These are phyloP conservation scores for Pseudocercospora crystallina DNA, from an alignment of 2,329 filamentous ascomycete genomes.

Conservation along the genomic window DNA sequence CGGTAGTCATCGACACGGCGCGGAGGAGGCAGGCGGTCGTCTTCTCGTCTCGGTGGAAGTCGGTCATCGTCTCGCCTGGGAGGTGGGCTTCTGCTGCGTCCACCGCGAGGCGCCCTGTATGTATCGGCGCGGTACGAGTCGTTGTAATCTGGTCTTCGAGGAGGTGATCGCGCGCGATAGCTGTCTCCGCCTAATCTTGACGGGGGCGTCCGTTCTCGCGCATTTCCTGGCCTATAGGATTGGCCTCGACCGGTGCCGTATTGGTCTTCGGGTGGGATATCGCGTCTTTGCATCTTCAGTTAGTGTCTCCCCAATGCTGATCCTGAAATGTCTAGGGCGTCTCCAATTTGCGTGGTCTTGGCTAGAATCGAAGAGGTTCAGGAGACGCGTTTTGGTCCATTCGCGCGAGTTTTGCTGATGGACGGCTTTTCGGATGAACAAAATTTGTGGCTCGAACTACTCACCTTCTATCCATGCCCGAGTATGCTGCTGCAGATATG, in stretches of 20 bases:
- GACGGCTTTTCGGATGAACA: too few species aligned
- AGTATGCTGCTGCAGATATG: too few species aligned
- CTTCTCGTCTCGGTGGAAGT: conserved; percentile 24
- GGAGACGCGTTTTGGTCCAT: too few species aligned
- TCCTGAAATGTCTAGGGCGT: too few species aligned
- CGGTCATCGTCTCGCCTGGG: conserved; percentile 16
- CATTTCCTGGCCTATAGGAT: conserved; percentile 39
- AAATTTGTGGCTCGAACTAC: too few species aligned
- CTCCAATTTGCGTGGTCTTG: too few species aligned
- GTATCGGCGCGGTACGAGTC: conserved; percentile 26
- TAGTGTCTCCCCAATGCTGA: conserved; percentile 1
- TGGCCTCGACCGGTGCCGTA: conserved; percentile 37
- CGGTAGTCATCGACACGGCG: conserved; percentile 33
- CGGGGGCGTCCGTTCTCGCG: conserved; percentile 33
- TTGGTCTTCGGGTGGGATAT: conserved; percentile 36
- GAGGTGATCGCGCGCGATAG: conserved; percentile 52
- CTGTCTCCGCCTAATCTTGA: conserved; percentile 28
- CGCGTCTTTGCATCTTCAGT: conserved; percentile 19
- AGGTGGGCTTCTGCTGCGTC: conserved; percentile 11
- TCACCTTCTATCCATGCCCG: too few species aligned
- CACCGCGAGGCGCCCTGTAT: conserved; percentile 31
- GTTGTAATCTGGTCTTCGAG: conserved; percentile 41
- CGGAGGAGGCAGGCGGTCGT: conserved; percentile 18
- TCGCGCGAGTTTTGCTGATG: too few species aligned
- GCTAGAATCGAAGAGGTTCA: too few species aligned